Evolutionary conservation across 495 filamentous ascomycete genomes (phyloP), one percentile per base, ranked within the genome.

Genomic region (Hypoxylon intermedium): DNA sequence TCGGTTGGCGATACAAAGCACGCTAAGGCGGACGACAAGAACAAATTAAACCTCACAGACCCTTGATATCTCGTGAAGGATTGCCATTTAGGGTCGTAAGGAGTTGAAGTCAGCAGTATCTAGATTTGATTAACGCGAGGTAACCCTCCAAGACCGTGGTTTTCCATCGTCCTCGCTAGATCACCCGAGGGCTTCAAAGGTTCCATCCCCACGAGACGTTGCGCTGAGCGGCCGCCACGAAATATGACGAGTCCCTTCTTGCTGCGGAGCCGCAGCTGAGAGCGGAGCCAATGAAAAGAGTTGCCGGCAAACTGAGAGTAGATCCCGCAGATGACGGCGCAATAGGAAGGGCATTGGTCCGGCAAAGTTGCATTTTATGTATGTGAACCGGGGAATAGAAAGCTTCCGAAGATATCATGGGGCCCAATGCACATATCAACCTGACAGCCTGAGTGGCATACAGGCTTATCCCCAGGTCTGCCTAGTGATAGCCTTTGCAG

Each of bases 251-350:
- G 48, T 65, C 62, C 9, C 41, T 60, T 65, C 34, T 65, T 60
- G 51, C 18, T 65, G 62, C 62, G 62, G 62, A 65, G 62, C 62
- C 62, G 47, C 62, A 65, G 56, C 42, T 26, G 34, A 37, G 18
- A 41, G 3, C 5, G 31, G 7, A 49, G 20, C 62, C 62, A 65
- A 65, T 65, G 15, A 65, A 9, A 33, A 19, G 6, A 19, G 38
- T n/a, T 43, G 19, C 56, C 56, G 46, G 19, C 42, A 36, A 19
- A 24, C 28, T 50, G 40, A 55, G 16, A 43, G 62, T 26, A 65
- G 62, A 65, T 65, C 62, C 62, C 55, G 34, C 52, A 53, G 62
- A 65, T 57, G 62, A 60, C 52, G 51, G 56, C 43, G 56, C 52
- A 56, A 52, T 50, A 38, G 47, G 40, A 52, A 48, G 40, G 55